Base-by-base conservation (phyloP, 2,329 filamentous ascomycete genomes). In the Exophiala sp. region DNA sequence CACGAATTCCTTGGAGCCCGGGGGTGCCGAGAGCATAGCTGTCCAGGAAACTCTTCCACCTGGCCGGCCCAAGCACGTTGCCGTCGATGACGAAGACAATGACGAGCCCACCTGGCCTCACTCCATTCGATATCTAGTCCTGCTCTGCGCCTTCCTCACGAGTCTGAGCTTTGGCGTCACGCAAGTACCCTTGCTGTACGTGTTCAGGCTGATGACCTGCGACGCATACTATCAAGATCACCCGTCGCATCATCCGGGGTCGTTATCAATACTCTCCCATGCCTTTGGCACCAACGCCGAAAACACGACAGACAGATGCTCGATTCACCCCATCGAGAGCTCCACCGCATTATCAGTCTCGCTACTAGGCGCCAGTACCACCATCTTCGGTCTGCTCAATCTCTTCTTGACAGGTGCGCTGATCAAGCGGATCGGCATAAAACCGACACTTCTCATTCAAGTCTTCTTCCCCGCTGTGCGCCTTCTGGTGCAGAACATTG, bases 181-280 rank as follows among this genome's bases (percentile, higher is more conserved):
- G 0, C 76, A 78, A 63, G 76, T 78, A 3, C 75, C 75, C 12
- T 16, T 79, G 5, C 68, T 87, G 42, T 87, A 86, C 67, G 83
- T 85, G 20, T 88, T 89, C 62, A 83, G 84, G 53, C 66, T 87
- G 1, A 88, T 89, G 85, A 83, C 82, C 46, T 89, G 86, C 68
- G 83, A 89, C 50, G 78, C 80, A 47, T 89, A 83, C 66, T 89
- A 88, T 68, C 71, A 76, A 34, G 72, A 72, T 2, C 80, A 87
- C 62, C 75, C 79, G 18, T 44, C 57, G 21, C 40, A 40, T 21
- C 21, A 16, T 5, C 16, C 39, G 10, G 14, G 14, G 10, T 16
- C 35, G 18, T 21, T 20, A 24, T 41, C 44, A 9, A 40, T 54
- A 1, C 32, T 60, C 9, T 50, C 51, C 5, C 49, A 10, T 10